These are phyloP conservation scores for Earliella scabrosa DNA, from an alignment of 1,284 basidiomycete genomes.

Conservation along the genomic window DNA sequence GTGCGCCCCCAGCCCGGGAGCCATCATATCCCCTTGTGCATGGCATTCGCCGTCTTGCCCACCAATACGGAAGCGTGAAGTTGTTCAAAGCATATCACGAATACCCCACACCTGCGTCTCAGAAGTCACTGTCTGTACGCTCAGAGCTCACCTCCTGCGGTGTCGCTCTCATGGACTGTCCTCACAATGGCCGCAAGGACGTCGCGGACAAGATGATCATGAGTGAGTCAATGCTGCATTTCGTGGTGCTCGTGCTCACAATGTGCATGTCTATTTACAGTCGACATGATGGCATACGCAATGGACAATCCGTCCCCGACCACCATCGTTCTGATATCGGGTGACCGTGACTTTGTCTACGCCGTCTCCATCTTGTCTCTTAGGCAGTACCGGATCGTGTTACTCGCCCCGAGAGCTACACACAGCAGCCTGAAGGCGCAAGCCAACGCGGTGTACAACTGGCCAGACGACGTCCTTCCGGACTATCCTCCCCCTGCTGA, in stretches of 20 bases:
- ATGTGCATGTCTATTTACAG: conserved; percentile 33
- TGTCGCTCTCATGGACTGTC: conserved; percentile 47
- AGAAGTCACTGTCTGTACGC: conserved; percentile 46
- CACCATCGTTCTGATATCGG: conserved; percentile 58
- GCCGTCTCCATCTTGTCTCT: conserved; percentile 53
- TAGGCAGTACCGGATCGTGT: conserved; percentile 50
- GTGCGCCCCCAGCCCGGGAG: conserved; percentile 47
- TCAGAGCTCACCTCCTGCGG: conserved; percentile 46
- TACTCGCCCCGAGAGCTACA: conserved; percentile 32
- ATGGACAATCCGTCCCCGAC: conserved; percentile 54
- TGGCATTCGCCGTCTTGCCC: conserved; percentile 32
- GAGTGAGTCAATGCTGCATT: conserved; percentile 21
- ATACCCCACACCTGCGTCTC: conserved; percentile 35
- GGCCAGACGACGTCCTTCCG: conserved; percentile 46
- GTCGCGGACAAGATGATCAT: conserved; percentile 48
- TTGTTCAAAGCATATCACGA: conserved; percentile 56
- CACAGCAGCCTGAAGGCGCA: conserved; percentile 52
- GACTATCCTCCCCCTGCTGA: conserved; percentile 1
- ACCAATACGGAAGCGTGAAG: conserved; percentile 32
- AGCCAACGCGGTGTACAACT: conserved; percentile 55
- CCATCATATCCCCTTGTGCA: conserved; percentile 44
- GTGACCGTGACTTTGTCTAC: conserved; percentile 63
- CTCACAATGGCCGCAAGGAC: conserved; percentile 45
- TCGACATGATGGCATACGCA: conserved; percentile 62
- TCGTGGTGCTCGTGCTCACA: too few species aligned